Evolutionary conservation across 495 filamentous ascomycete species (phyloP).

Genomic region (Talaromyces nanjingensis): DNA sequence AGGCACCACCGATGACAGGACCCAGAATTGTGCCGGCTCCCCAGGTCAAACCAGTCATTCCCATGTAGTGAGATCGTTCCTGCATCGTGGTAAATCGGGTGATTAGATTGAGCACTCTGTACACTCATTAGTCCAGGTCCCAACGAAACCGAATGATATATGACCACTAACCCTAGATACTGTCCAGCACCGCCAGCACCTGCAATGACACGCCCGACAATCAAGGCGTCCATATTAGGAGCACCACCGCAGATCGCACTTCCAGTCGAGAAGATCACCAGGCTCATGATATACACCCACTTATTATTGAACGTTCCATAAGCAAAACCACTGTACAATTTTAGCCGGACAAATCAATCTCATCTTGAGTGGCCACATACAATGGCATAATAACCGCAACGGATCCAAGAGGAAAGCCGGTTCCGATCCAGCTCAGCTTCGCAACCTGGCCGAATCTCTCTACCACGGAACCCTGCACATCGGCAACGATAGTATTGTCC

Average conservation of each 20-base stretch:
- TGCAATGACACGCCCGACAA: slow-evolving; percentile 43
- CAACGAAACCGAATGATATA: not conserved
- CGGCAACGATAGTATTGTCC: too few species aligned
- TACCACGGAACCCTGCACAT: too few species aligned
- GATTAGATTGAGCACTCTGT: slow-evolving; percentile 16
- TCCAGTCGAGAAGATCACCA: slow-evolving; percentile 44
- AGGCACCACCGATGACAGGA: slow-evolving; percentile 49
- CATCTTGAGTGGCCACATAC: too few species aligned
- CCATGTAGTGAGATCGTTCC: slow-evolving; percentile 29
- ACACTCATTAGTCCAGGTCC: not conserved
- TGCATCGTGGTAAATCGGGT: slow-evolving; percentile 20
- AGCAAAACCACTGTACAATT: too few species aligned
- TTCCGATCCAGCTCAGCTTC: too few species aligned
- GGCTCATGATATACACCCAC: slow-evolving; percentile 30
- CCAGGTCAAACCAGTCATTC: slow-evolving; percentile 21
- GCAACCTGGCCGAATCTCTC: too few species aligned
- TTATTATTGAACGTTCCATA: too few species aligned
- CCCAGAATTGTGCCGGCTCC: slow-evolving; percentile 42
- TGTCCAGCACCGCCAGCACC: slow-evolving; percentile 20
- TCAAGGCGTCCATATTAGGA: slow-evolving; percentile 41
- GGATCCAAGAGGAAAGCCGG: too few species aligned
- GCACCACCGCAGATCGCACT: slow-evolving; percentile 50
- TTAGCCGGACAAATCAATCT: too few species aligned
- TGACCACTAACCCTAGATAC: slow-evolving; percentile 21
- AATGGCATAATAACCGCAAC: too few species aligned